Evolutionary conservation across 371 early-diverging fungal genomes (phyloP).

Genomic region (Mucor lusitanicus): DNA sequence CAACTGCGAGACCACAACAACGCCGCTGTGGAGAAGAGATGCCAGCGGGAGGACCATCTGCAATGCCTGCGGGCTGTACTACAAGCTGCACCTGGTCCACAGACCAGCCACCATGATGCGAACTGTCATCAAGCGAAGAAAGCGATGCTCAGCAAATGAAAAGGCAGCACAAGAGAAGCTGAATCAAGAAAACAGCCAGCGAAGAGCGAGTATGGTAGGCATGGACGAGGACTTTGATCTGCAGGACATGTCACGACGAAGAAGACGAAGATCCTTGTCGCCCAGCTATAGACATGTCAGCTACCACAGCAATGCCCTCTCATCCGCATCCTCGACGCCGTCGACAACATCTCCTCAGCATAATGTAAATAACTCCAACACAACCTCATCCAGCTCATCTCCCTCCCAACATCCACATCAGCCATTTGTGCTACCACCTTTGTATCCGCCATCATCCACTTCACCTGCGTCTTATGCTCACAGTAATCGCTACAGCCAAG

Average conservation of each 20-base stretch:
- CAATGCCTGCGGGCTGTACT: constrained; percentile 84
- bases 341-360: not conserved
- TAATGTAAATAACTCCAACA: not conserved
- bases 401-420: not conserved
- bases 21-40: constrained; percentile 82
- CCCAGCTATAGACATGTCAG: constrained; percentile 10
- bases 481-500: not conserved
- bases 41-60: constrained; percentile 68
- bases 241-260: constrained; percentile 57
- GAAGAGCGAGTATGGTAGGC: constrained; percentile 59
- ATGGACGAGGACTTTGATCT: constrained; percentile 66
- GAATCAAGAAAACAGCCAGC: constrained; percentile 53
- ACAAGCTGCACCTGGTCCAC: constrained; percentile 67
- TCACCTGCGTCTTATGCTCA: not conserved
- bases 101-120: constrained; percentile 61
- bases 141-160: constrained; percentile 27
- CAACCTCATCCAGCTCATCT: constrained; percentile 4
- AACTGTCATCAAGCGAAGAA: constrained; percentile 59
- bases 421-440: constrained; percentile 21
- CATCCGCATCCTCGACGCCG: not conserved
- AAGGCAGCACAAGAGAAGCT: constrained; percentile 7
- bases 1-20: constrained; percentile 74
- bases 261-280: constrained; percentile 18
- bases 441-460: constrained; percentile 15
- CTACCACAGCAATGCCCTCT: not conserved